Evolutionary conservation across 768 basidiomycete genomes (phyloP), one percentile per base, ranked within the genome.

Genomic region (Boletus edulis): DNA sequence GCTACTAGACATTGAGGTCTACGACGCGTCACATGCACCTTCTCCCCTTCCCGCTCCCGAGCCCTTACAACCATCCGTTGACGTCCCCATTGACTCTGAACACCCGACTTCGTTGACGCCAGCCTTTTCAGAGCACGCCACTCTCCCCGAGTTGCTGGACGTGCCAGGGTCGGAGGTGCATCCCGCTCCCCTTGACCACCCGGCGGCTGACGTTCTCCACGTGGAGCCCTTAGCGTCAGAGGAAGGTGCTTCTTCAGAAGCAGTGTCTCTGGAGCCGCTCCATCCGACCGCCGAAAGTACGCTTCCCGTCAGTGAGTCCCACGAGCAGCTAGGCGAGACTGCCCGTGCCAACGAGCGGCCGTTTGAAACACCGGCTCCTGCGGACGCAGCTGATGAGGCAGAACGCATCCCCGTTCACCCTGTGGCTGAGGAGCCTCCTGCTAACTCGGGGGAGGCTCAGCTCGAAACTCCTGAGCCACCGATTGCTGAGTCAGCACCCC

Each of bases 1-100:
- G 38, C 59, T 67, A 34, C 61, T 68, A 11, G 77, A 78, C 55
- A 62, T 76, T 50, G 77, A 78, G 56, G 73, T 78, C 43, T 67
- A 70, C 53, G 77, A 78, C 62, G 70, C 62, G 37, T 77, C 76
- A 10, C 64, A 65, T 27, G 65, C 54, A 3, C 61, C 67, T 14
- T 69, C 73, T 42, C 73, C 71, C 42, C 61, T 63, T 18, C 54
- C 55, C 38, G 46, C 57, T 46, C 43, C 45, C 27, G 58, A 56
- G 15, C 39, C 58, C 29, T 49, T 64, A 31, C 60, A 61, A 3
- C 54, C 59, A 41, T 46, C 63, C 31, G 39, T 37, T 27, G 61
- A 62, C 45, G 58, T 61, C 32, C 27, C 51, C 17, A 57, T 67
- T 31, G 56, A 57, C 29, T 49, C 68, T 54, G 62, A 49, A 49